Conservation (phyloP, 1,284 basidiomycete genomes). For the Phlebopus sp. region DNA sequence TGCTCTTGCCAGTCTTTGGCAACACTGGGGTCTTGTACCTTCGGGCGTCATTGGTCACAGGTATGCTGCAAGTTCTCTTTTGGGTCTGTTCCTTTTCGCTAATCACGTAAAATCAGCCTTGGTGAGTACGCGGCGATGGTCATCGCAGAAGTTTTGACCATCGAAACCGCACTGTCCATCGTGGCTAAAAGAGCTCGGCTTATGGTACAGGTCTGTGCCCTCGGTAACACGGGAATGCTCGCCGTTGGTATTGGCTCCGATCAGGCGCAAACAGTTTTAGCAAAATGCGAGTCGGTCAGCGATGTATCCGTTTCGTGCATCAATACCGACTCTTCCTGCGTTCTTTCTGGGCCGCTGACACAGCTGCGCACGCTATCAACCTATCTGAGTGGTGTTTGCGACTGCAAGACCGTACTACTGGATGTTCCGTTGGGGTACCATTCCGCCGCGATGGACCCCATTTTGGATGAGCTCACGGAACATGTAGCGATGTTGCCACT, state of each 20-base stretch:
- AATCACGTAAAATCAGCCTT: slow-evolving; percentile 39
- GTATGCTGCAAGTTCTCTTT: slow-evolving; percentile 34
- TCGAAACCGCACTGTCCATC: slow-evolving; percentile 56
- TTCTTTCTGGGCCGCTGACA: slow-evolving; percentile 51
- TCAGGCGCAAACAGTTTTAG: slow-evolving; percentile 37
- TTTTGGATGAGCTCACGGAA: slow-evolving; percentile 45
- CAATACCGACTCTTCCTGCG: slow-evolving; percentile 55
- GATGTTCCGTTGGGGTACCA: slow-evolving; percentile 63
- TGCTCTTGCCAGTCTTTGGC: slow-evolving; percentile 58
- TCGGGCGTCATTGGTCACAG: slow-evolving; percentile 63
- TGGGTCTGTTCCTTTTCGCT: neutral
- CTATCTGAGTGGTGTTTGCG: slow-evolving; percentile 36
- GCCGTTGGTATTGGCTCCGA: slow-evolving; percentile 44
- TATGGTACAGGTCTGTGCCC: slow-evolving; percentile 47
- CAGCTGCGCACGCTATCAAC: slow-evolving; percentile 43
- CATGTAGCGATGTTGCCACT: slow-evolving; percentile 39
- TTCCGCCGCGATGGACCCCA: slow-evolving; percentile 55
- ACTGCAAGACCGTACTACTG: slow-evolving; percentile 43
- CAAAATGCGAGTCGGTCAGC: slow-evolving; percentile 32
- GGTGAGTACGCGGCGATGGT: slow-evolving; percentile 72
- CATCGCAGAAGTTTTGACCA: slow-evolving; percentile 49
- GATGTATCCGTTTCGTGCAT: slow-evolving; percentile 55
- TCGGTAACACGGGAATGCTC: slow-evolving; percentile 54
- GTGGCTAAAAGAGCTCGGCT: slow-evolving; percentile 56
- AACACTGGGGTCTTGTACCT: slow-evolving; percentile 61